Percentiles rank a stretch among this genome's conserved stretches.
Conservation (phyloP, 2,329 filamentous ascomycete genomes). For the Ustulina deusta region DNA sequence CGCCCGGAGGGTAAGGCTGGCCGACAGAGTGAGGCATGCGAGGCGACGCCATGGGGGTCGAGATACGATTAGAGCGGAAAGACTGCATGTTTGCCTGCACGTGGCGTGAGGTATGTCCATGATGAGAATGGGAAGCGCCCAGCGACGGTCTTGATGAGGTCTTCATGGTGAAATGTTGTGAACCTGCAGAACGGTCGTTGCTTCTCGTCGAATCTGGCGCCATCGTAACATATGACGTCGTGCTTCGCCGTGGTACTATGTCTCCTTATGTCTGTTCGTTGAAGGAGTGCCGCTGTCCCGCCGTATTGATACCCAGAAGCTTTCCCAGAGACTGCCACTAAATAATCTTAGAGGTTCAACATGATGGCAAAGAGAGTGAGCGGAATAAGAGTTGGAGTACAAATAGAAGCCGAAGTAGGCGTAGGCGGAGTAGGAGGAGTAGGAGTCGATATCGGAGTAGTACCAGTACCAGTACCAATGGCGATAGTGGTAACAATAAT, state of each 20-base stretch:
- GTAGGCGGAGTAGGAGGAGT: neutral
- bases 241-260: constrained; percentile 31
- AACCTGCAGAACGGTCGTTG: constrained; percentile 45
- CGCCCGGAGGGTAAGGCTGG: constrained; percentile 62
- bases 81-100: constrained; percentile 58
- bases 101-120: constrained; percentile 48
- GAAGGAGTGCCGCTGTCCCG: constrained; percentile 10
- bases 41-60: constrained; percentile 66
- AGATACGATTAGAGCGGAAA: constrained; percentile 56
- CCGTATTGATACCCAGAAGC: constrained; percentile 19
- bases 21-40: constrained; percentile 66
- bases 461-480: neutral
- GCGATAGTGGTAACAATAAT: neutral
- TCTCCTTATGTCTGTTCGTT: neutral
- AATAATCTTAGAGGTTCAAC: constrained; percentile 28
- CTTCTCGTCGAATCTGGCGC: constrained; percentile 47
- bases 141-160: constrained; percentile 49
- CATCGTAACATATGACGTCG: constrained; percentile 48
- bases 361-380: constrained; percentile 18
- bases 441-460: constrained; percentile 1
- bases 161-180: constrained; percentile 53
- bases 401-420: no score
- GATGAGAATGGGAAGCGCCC: constrained; percentile 47
- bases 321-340: constrained; percentile 27
- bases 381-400: neutral